Base-by-base conservation (phyloP, 73 alveolate genomes). In the Uronychia setigera region DNA sequence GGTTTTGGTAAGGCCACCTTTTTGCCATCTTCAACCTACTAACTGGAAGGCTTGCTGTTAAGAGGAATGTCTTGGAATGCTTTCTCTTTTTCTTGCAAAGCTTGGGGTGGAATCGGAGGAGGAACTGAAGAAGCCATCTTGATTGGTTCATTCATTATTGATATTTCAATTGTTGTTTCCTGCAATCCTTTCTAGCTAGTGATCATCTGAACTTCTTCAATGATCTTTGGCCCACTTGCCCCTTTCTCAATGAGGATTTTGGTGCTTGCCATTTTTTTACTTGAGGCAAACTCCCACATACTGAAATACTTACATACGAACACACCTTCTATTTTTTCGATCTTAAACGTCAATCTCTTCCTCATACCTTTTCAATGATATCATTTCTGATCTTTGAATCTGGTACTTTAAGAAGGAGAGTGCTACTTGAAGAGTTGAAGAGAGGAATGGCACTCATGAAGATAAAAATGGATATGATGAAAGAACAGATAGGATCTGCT, bases 401-500 rank as follows among this genome's bases (percentile, higher is more conserved):
- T 1, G 84, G 31, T 0, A 86, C 77, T 78, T 86, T 88, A 0
- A 95, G 89, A 67, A 96, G 78, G 57, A 98, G 91, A 67, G 89
- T 91, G 67, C 84, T 84, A 76, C 96, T 86, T 27, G 99, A 93
- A 79, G 91, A 90, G 77, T 93, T 87, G 19, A 98, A 79, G 13
- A 98, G 94, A 13, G 98, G 99, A 74, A 92, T 77, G 25, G 96
- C 97, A 29, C 98, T 93, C 59, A 93, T 87, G 74, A 98, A 87
- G n/a, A 98, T 98, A 88, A 98, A 92, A 32, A 96, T 79, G n/a
- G 99, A 96, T 77, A 98, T 98, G 80, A 97, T 94, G 75, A 96
- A 92, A 29, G 99, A 93, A 77, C 99, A 93, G 80, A 98, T 98
- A 1, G 99, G 99, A 79, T 98, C 99, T 74, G 99, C 97, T 33